phyloP scores from a whole-genome alignment of 768 basidiomycete species.

The Kwoniella mangroviensis region DNA sequence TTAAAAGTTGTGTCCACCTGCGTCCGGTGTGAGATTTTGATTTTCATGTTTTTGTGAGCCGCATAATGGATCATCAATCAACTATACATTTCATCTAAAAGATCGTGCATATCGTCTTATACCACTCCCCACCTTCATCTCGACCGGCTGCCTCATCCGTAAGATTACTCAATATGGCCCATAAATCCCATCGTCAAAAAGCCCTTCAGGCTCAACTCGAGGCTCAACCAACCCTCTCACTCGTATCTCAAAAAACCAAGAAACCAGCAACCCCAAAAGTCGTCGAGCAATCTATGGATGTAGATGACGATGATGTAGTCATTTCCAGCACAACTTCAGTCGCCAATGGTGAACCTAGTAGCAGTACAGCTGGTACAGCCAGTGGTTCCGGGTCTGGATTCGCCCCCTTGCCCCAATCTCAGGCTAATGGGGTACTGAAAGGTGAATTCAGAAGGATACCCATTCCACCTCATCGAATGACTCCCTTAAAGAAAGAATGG shows the following conservation, averaged over 20 bases:
- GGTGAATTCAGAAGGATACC: conserved; percentile 86
- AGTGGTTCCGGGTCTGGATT: conserved; percentile 69
- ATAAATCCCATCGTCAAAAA: conserved; percentile 57
- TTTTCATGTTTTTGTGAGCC: neutral
- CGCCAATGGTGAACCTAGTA: conserved; percentile 9
- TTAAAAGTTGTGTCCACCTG: conserved; percentile 11
- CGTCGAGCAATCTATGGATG: conserved; percentile 22
- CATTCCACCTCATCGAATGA: conserved; percentile 96
- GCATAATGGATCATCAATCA: neutral
- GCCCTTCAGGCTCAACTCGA: conserved; percentile 56
- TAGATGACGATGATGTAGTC: conserved; percentile 62
- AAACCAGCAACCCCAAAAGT: conserved; percentile 22
- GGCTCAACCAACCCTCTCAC: conserved; percentile 48
- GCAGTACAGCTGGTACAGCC: conserved; percentile 37
- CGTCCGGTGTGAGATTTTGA: neutral
- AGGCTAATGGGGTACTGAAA: conserved; percentile 65
- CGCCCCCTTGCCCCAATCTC: conserved; percentile 69
- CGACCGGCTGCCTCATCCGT: neutral
- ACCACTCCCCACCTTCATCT: neutral
- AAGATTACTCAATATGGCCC: conserved; percentile 42
- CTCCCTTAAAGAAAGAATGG: conserved; percentile 95
- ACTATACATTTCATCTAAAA: neutral
- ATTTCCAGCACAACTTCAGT: conserved; percentile 60
- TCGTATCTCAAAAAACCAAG: conserved; percentile 41
- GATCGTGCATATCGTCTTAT: neutral